phyloP scores from a whole-genome alignment of 306 rosid species.

The Echinosophora koreensis region DNA sequence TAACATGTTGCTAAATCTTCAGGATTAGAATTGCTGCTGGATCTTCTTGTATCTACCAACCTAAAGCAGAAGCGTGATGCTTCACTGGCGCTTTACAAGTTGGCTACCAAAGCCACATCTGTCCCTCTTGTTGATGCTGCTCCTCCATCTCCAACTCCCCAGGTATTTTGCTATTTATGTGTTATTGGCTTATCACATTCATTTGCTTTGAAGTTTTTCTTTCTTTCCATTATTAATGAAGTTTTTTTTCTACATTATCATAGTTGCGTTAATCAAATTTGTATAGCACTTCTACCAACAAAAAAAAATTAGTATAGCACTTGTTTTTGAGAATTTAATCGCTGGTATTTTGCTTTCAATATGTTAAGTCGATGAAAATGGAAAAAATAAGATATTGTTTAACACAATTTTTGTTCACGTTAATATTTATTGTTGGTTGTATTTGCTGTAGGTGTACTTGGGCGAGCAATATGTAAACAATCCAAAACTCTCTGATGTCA shows the following conservation, averaged over 20 bases:
- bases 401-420: not conserved
- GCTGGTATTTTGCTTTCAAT: not conserved
- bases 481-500: slow-evolving; percentile 78
- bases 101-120: slow-evolving; percentile 72
- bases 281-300: too few species aligned
- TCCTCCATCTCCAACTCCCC: slow-evolving; percentile 86
- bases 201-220: not conserved
- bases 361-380: not conserved
- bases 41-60: slow-evolving; percentile 68
- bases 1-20: slow-evolving; percentile 40
- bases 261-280: not conserved
- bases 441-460: slow-evolving; percentile 69
- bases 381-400: not conserved
- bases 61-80: slow-evolving; percentile 75
- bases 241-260: not conserved
- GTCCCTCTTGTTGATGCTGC: slow-evolving; percentile 78
- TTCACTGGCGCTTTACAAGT: slow-evolving; percentile 77
- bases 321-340: slow-evolving; percentile 13
- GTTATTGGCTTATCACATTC: slow-evolving; percentile 3
- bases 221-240: not conserved
- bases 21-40: slow-evolving; percentile 86
- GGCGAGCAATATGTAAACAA: slow-evolving; percentile 88
- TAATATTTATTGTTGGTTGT: slow-evolving; percentile 21
- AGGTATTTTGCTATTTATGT: slow-evolving; percentile 56
- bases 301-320: not conserved